Conservation (phyloP, 768 basidiomycete species). For the Amanita rimosa region DNA sequence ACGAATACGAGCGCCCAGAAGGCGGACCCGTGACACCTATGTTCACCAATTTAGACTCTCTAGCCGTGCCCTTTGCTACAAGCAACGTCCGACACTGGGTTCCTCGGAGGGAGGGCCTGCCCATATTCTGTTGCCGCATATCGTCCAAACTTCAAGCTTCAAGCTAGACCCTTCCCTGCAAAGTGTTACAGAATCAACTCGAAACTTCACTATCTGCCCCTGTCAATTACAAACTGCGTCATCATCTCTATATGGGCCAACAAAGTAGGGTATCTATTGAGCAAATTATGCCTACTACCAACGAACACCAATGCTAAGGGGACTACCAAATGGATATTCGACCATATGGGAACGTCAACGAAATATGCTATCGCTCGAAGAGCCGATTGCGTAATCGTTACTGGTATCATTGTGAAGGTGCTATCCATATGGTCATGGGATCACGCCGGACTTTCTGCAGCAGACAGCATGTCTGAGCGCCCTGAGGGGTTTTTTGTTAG, state of each 20-base stretch:
- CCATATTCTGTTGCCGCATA: neutral
- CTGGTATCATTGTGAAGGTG: neutral
- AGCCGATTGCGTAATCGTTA: neutral
- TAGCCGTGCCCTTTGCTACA: neutral
- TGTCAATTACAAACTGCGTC: neutral
- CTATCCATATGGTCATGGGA: neutral
- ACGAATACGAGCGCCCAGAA: too few relatives aligned
- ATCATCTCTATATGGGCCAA: neutral
- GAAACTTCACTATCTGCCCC: neutral
- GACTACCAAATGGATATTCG: conserved; percentile 6
- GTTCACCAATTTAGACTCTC: neutral
- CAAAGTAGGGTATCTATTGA: conserved; percentile 3
- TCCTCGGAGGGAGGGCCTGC: neutral
- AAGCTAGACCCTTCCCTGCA: too few relatives aligned
- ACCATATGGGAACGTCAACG: conserved; percentile 7
- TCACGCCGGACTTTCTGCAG: neutral
- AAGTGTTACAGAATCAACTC: neutral
- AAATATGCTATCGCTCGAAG: neutral
- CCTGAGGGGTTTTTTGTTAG: neutral
- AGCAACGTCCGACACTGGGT: neutral
- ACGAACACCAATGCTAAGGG: conserved; percentile 4
- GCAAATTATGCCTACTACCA: conserved; percentile 1
- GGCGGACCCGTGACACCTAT: neutral
- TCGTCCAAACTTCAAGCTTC: neutral
- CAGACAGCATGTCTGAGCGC: neutral